These are phyloP conservation scores for Penicillium paxilli DNA, from an alignment of 495 filamentous ascomycete species.

Conservation along the genomic window DNA sequence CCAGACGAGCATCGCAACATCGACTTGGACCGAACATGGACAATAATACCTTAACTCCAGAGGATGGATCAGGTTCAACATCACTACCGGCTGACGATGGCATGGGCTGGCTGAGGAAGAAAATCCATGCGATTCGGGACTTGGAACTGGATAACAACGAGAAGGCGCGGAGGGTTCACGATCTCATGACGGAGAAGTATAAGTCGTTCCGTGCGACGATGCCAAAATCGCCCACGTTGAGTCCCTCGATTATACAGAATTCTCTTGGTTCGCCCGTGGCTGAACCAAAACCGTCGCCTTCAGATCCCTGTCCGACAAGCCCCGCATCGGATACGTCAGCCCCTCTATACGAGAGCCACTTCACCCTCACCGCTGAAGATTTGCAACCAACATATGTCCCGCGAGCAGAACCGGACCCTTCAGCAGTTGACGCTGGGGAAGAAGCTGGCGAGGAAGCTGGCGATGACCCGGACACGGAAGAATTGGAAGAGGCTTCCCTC, in stretches of 20 bases:
- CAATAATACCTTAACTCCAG: slow-evolving; percentile 5
- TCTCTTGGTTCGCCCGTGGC: slow-evolving; percentile 35
- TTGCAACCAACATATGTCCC: slow-evolving; percentile 67
- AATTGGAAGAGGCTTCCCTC: slow-evolving; percentile 48
- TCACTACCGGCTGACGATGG: slow-evolving; percentile 89
- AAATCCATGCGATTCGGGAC: slow-evolving; percentile 74
- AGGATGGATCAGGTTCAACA: slow-evolving; percentile 20
- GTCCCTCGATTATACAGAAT: slow-evolving; percentile 34
- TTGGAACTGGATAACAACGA: slow-evolving; percentile 62
- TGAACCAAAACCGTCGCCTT: slow-evolving; percentile 21
- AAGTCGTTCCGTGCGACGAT: slow-evolving; percentile 44
- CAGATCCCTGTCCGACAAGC: slow-evolving; percentile 30
- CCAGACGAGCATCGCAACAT: neutral
- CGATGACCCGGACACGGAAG: slow-evolving; percentile 37
- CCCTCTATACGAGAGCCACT: slow-evolving; percentile 49
- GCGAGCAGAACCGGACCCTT: slow-evolving; percentile 41
- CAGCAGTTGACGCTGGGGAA: slow-evolving; percentile 31
- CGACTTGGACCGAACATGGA: neutral
- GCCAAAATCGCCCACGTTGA: slow-evolving; percentile 29
- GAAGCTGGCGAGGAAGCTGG: slow-evolving; percentile 26
- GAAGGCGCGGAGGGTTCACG: slow-evolving; percentile 83
- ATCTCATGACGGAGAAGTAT: slow-evolving; percentile 79
- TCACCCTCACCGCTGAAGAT: slow-evolving; percentile 72
- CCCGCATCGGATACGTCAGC: slow-evolving; percentile 32
- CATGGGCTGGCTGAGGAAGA: slow-evolving; percentile 71